These are phyloP conservation scores for Tephrocybe sp. DNA, from an alignment of 768 basidiomycete species.

Conservation along the genomic window DNA sequence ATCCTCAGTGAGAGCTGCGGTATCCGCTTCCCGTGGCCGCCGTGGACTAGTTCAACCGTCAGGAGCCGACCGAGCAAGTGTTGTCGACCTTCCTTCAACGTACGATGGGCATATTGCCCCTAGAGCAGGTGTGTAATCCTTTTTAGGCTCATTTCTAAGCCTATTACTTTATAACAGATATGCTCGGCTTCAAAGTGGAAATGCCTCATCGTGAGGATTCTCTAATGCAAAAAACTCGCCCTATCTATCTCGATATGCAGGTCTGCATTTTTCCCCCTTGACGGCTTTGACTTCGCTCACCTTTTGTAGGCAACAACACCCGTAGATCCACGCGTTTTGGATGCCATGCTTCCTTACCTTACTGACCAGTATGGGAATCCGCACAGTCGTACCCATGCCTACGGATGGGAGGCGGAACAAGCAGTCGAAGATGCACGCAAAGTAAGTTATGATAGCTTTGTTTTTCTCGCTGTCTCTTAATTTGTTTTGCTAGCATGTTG, in stretches of 20 bases:
- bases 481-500: slow-evolving; percentile 61
- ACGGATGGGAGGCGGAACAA: slow-evolving; percentile 98
- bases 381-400: slow-evolving; percentile 96
- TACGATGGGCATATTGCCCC: slow-evolving; percentile 72
- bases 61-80: slow-evolving; percentile 75
- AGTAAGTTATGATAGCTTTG: slow-evolving; percentile 36
- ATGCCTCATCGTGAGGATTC: slow-evolving; percentile 57
- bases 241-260: slow-evolving; percentile 99
- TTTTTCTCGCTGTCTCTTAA: slow-evolving; percentile 4
- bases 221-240: slow-evolving; percentile 62
- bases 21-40: slow-evolving; percentile 30
- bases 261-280: slow-evolving; percentile 39
- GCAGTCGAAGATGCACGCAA: slow-evolving; percentile 91
- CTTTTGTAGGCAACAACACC: slow-evolving; percentile 86
- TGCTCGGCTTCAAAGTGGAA: slow-evolving; percentile 86
- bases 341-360: slow-evolving; percentile 93
- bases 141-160: not conserved
- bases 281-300: slow-evolving; percentile 7
- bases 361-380: slow-evolving; percentile 98
- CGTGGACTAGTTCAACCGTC: slow-evolving; percentile 80
- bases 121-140: slow-evolving; percentile 49
- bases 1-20: slow-evolving; percentile 27
- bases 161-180: slow-evolving; percentile 51
- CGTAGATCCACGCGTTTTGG: slow-evolving; percentile 93
- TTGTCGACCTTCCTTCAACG: slow-evolving; percentile 75